Conservation (phyloP, 345 rosid genomes). For the Populus simonii region DNA sequence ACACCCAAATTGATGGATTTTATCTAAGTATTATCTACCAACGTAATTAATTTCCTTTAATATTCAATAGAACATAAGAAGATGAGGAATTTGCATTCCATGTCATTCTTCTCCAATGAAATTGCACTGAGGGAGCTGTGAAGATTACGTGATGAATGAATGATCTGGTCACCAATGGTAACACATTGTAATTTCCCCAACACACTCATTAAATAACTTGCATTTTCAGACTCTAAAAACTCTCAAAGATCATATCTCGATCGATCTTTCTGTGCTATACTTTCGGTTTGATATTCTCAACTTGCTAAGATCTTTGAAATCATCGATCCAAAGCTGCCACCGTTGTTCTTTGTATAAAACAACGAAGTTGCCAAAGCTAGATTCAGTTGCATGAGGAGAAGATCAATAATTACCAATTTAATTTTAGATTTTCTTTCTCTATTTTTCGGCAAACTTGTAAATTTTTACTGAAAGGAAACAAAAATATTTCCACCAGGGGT, state of each 20-base stretch:
- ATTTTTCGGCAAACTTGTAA: no score
- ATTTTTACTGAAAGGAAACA: no score
- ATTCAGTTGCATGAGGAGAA: neutral
- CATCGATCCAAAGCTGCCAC: neutral
- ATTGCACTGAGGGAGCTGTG: neutral
- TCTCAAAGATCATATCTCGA: no score
- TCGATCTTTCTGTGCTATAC: neutral
- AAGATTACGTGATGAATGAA: neutral
- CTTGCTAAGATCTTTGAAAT: neutral
- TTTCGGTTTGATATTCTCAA: neutral
- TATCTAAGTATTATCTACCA: neutral
- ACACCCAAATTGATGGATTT: no score
- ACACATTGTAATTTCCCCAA: neutral
- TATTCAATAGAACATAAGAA: neutral
- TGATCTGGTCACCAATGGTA: neutral
- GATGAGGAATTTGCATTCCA: neutral
- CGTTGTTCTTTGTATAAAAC: no score
- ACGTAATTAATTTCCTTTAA: neutral
- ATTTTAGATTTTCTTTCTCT: neutral
- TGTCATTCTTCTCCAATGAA: neutral
- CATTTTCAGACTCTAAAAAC: neutral
- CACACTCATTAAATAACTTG: neutral
- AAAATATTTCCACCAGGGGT: no score
- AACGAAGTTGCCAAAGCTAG: neutral
- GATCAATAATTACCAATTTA: neutral